Conservation (phyloP, 2,329 filamentous ascomycete species). For the Aureobasidium sp. region DNA sequence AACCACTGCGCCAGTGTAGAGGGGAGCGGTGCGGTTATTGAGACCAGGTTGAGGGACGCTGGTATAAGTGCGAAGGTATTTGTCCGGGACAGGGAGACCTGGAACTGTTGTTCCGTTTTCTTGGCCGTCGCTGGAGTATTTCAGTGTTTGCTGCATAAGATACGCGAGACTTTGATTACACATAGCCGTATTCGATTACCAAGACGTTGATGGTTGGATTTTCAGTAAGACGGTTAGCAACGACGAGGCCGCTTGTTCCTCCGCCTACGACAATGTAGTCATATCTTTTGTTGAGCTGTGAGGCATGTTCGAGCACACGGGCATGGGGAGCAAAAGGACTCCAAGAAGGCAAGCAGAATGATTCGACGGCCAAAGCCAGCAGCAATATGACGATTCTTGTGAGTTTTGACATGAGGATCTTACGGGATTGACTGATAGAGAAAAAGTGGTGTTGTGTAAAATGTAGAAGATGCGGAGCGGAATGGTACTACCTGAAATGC, state of each 20-base stretch:
- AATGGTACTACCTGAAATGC: no score
- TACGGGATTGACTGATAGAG: no score
- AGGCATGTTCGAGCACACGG: not conserved
- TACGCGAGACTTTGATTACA: not conserved
- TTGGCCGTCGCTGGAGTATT: not conserved
- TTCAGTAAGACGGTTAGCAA: constrained; percentile 30
- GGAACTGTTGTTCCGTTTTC: constrained; percentile 17
- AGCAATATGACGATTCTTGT: no score
- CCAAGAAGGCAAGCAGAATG: not conserved
- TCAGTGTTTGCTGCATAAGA: not conserved
- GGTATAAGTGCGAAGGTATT: constrained; percentile 12
- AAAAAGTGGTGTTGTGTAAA: no score
- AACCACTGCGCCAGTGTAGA: not conserved
- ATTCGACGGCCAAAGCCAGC: not conserved
- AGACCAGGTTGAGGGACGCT: constrained; percentile 5
- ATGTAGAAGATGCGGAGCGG: no score
- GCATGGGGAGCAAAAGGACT: not conserved
- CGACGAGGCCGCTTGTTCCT: constrained; percentile 33
- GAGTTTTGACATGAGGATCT: no score
- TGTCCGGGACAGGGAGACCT: not conserved
- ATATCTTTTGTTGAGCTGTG: constrained; percentile 21
- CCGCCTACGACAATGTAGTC: constrained; percentile 36
- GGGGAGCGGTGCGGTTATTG: not conserved
- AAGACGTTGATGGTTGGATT: constrained; percentile 10
- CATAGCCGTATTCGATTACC: constrained; percentile 16